Base-by-base conservation (phyloP, 805 yeast species). In the Candida boleticola region DNA sequence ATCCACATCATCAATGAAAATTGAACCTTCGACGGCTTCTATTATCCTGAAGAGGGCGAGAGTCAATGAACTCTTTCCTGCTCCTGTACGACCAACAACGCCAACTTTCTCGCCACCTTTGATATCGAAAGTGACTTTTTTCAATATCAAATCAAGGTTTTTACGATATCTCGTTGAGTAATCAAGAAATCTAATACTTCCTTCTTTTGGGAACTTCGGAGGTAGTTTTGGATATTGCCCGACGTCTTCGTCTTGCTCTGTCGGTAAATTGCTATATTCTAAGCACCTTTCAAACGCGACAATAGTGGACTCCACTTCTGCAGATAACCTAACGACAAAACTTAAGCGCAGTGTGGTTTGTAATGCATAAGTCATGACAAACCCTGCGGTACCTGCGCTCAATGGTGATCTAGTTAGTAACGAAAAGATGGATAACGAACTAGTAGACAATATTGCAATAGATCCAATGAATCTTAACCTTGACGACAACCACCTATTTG, bases 11-110 rank as follows among this genome's bases (percentile, higher is more conserved):
- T 89, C 96, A 50, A 89, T 82, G 5, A 62, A 63, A 49, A 89
- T 85, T 29, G 65, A 61, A 17, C 93, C 93, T 11, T 63, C 67
- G 3, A 80, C 79, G 1, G 84, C 75, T 61, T 89, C 96, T 52
- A 89, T 85, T 37, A 89, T 77, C 54, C 97, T 70, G 71, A 86
- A 89, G 27, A 89, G 66, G 0, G 96, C 90, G 53, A 87, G 64
- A 0, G 95, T 84, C 56, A 89, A 71, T 1, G 95, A 83, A 0
- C 90, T 82, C 63, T 89, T 89, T 49, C 97, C 97, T 1, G 97
- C 97, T 48, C 97, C 97, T 0, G 97, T 90, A 55, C 97, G 77
- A 18, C 97, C 97, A 37, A 90, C 97, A 60, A 90, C 87, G 46
- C 97, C 97, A 55, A 90, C 73, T 61, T 90, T 90, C 59, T 89